Percentiles rank a stretch among this genome's conserved stretches.
Conservation (phyloP, 2,329 filamentous ascomycete genomes). For the Hymenoscyphus occultus region DNA sequence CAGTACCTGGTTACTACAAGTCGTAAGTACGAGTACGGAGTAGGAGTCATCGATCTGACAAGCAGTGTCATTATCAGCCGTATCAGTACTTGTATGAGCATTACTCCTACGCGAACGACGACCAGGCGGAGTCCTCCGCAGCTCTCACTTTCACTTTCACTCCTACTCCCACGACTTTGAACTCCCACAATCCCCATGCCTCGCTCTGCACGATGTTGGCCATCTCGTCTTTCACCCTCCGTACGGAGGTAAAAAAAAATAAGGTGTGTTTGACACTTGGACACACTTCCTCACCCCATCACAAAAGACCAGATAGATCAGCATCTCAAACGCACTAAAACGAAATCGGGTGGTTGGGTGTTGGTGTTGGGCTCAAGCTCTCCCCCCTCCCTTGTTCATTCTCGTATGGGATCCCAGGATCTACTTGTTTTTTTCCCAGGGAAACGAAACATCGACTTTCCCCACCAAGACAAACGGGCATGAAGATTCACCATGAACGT, state of each 20-base stretch:
- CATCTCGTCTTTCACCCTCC: not conserved
- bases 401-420: too few species aligned
- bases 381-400: too few species aligned
- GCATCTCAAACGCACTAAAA: constrained; percentile 10
- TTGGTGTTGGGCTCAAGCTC: not conserved
- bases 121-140: not conserved
- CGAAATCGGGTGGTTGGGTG: not conserved
- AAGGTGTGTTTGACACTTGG: too few species aligned
- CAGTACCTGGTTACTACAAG: not conserved
- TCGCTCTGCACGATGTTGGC: not conserved
- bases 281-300: not conserved
- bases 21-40: not conserved
- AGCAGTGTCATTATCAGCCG: not conserved
- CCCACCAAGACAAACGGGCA: too few species aligned
- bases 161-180: not conserved
- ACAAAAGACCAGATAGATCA: not conserved
- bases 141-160: not conserved
- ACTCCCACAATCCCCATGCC: not conserved
- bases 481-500: too few species aligned
- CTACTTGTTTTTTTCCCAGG: too few species aligned
- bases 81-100: too few species aligned
- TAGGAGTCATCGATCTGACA: not conserved
- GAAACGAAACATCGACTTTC: too few species aligned
- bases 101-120: not conserved
- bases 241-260: not conserved